Evolutionary conservation across 2,329 filamentous ascomycete genomes (phyloP), one percentile per base, ranked within the genome.

Genomic region (Cercospora sp.): DNA sequence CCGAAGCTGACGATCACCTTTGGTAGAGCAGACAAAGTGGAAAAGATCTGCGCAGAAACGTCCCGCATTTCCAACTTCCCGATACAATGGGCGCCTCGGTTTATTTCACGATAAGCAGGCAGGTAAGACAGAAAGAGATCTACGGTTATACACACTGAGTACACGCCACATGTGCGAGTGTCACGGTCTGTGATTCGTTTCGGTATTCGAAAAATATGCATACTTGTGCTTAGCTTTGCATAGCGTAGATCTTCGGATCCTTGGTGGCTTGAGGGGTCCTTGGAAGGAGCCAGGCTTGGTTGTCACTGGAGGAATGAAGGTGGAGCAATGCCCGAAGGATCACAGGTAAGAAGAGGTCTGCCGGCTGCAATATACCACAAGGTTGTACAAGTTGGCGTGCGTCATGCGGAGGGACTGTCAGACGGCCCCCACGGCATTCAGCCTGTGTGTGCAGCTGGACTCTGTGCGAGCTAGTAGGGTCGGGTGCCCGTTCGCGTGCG

Each of bases 1-100:
- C 55, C 28, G 55, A 59, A 36, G n/a, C n/a, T 59, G 55, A 59
- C 55, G 55, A 59, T 36, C 55, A 59, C 16, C 55, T 36, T 20
- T 59, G 55, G 9, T 31, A 36, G 28, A 36, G 16, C 18, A 12
- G n/a, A 59, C 30, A 36, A 23, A 59, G 16, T 3, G 55, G 55
- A 20, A 31, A 59, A 20, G 55, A 59, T 59, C 55, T 59, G 31
- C 55, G n/a, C 8, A 16, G 23, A 55, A 55, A 55, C 13, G 13
- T 28, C 23, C 23, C 45, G 45, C 45, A 51, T 12, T 51, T 51
- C 10, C 55, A 58, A 30, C 30, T 58, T 31, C 23, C 26, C 55
- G 55, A 58, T 9, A 20, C 8, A 7, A 39, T 20, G 8, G 55
- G 55, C 31, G 28, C 55, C 55, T 59, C 55, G 55, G 30, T 23